Evolutionary conservation across 768 basidiomycete species (phyloP), one percentile per base, ranked within the genome.

Genomic region (Dendrothele bispora): DNA sequence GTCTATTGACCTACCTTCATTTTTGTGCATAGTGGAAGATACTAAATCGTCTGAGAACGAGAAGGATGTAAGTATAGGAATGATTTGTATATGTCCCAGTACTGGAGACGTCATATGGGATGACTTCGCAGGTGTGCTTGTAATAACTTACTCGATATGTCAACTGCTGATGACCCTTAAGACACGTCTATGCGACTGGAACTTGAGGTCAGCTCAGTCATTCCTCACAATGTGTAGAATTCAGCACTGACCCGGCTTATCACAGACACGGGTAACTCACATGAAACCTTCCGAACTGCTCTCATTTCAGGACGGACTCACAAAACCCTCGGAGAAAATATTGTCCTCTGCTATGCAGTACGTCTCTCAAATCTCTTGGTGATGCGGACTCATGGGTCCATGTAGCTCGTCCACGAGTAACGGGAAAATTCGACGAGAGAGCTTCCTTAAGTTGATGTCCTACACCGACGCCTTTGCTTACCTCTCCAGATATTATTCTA

Each of bases 51-150:
- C 30, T 5, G 49, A 48, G 1, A 60, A 55, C 29, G 48, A 62
- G 15, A 61, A 55, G 17, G 63, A 74, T 42, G 76, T 81, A 4
- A 67, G 57, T 1, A 75, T 98, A 32, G 85, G 85, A 7, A 72
- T 98, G 65, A 75, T 98, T 27, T 79, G 82, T 14, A 83, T 97
- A 14, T 82, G 83, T 48, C 91, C 94, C 1, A 84, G 84, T 39
- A 97, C 93, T 0, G 95, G 95, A 1, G 95, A 97, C 54, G 87
- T 99, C 3, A 70, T 92, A 2, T 98, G 91, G 83, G 95, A 99
- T 58, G 82, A 90, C 46, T 95, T 95, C 59, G 76, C 88, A 44
- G 93, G 90, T 86, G 57, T 43, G 59, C 42, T 15, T 28, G 41
- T 20, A 48, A 24, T n/a, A 20, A 32, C 27, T 44, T 26, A 26